Base-by-base conservation (phyloP, 352 stramenopile species). In the Thalassiosira exigua region DNA sequence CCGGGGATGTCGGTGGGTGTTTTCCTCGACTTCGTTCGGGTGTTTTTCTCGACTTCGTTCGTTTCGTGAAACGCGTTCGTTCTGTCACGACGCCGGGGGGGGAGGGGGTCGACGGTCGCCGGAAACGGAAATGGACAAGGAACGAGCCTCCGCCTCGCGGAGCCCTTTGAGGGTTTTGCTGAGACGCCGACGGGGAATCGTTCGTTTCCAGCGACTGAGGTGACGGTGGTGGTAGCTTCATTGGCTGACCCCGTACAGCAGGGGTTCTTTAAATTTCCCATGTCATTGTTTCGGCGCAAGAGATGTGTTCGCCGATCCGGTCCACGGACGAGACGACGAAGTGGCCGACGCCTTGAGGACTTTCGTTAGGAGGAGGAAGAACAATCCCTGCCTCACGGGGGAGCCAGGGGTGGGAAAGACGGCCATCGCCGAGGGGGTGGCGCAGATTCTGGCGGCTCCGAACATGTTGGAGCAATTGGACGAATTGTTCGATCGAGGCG, bases 301-400 rank as follows among this genome's bases (percentile, higher is more conserved):
- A n/a, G n/a, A n/a, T n/a, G n/a, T n/a, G n/a, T n/a, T n/a, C n/a
- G n/a, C n/a, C 54, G 88, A 94, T 84, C 59, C 75, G 1, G 84
- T 92, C 1, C 66, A 90, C 72, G 88, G 88, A 57, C 74, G 87
- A n/a, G 70, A 89, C 41, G 73, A 87, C 22, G 87, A 92, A 56
- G 85, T 91, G 67, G 29, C 67, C 52, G 62, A 67, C 3, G 81
- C 71, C 60, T 65, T 92, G 17, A 62, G 84, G 12, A 91, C 87
- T 4, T 65, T 92, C 19, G 67, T 89, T 9, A 69, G 87, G 57
- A 60, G 87, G 32, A 82, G 86, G 26, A 92, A 92, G 71, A 98
- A 95, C 46, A 98, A 98, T 91, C 97, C 95, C 4, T 95, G 97
- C 65, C 79, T 98, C 46, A 98, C 98, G 64, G 95, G 95, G 46